Conservation (phyloP, 805 yeast species). For the Zygotorulaspora danielsina region DNA sequence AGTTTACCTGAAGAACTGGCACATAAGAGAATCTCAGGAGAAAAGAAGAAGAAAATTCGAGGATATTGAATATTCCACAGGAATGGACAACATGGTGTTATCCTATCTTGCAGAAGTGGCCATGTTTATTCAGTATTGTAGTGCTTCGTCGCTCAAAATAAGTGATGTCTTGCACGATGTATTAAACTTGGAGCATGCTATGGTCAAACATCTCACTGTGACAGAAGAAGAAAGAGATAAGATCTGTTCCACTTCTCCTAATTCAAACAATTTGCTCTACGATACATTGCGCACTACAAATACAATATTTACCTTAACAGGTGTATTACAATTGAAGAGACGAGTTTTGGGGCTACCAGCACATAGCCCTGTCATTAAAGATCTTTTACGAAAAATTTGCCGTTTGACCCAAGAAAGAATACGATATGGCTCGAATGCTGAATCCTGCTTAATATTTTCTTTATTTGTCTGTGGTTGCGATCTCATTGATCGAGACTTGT, state of each 20-base stretch:
- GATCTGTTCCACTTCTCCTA: constrained; percentile 9
- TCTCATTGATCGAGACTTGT: constrained; percentile 12
- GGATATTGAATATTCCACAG: constrained; percentile 58
- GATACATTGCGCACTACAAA: constrained; percentile 45
- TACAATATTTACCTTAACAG: constrained; percentile 48
- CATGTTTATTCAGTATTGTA: constrained; percentile 36
- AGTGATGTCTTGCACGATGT: constrained; percentile 30
- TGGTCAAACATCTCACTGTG: constrained; percentile 25
- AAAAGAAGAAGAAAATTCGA: constrained; percentile 28
- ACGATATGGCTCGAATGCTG: constrained; percentile 10
- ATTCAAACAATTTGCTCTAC: constrained; percentile 13
- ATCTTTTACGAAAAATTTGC: constrained; percentile 8
- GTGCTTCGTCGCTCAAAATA: constrained; percentile 19
- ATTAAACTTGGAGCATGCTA: constrained; percentile 38
- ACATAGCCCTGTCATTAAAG: constrained; percentile 42
- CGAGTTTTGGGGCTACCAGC: constrained; percentile 51
- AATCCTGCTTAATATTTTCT: constrained; percentile 19
- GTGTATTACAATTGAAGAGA: constrained; percentile 52
- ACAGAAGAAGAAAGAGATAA: constrained; percentile 29
- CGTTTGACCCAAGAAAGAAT: constrained; percentile 9
- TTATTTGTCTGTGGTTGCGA: constrained; percentile 26
- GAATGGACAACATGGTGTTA: constrained; percentile 62
- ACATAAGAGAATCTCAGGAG: too few species aligned
- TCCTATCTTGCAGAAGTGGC: constrained; percentile 53
- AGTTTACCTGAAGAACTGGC: too few species aligned